Base-by-base conservation (phyloP, 2,329 filamentous ascomycete genomes). In the Dryadomyces quercus-mongolicae region DNA sequence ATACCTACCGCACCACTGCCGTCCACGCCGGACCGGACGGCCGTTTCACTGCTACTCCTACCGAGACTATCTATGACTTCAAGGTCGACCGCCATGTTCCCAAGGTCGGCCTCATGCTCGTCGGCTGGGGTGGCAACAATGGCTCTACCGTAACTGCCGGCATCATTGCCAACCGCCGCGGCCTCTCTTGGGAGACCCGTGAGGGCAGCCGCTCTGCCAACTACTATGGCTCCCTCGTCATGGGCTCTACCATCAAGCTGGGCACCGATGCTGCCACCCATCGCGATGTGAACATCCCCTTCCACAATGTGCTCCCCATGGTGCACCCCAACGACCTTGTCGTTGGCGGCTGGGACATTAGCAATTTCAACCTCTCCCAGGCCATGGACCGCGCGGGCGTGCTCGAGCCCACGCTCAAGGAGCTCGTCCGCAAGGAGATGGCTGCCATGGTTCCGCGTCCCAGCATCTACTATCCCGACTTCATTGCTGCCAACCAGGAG, bases 401-500 rank as follows among this genome's bases (percentile, higher is more conserved):
- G 53, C 83, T 98, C 53, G 92, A 97, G 74, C 93, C 93, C n/a
- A 85, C 88, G 34, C 79, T 98, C 65, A 98, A 98, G 80, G 74
- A 77, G 55, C 80, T 87, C 64, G 86, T 98, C 63, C 85, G 83
- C 72, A 95, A 97, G 79, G 88, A 97, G 74, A 92, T 97, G 90
- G 75, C 83, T 58, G 75, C 77, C 63, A 87, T 97, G 83, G 84
- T 85, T 63, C 93, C 93, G 34, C 81, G 97, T 59, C 92, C 90
- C 22, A 92, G 87, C 71, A 86, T 97, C 73, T 98, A 98, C 81
- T 98, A 98, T 71, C 93, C 93, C 1, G 93, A 97, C 72, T 98
- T 98, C 77, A 98, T 98, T 66, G 93, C 93, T 61, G 88, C 93
- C 68, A 98, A 98, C 76, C 93, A 98, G 74, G 91, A 93, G 70